These are phyloP conservation scores for Ogataea pignaliae DNA, from an alignment of 805 yeast species.

Conservation along the genomic window DNA sequence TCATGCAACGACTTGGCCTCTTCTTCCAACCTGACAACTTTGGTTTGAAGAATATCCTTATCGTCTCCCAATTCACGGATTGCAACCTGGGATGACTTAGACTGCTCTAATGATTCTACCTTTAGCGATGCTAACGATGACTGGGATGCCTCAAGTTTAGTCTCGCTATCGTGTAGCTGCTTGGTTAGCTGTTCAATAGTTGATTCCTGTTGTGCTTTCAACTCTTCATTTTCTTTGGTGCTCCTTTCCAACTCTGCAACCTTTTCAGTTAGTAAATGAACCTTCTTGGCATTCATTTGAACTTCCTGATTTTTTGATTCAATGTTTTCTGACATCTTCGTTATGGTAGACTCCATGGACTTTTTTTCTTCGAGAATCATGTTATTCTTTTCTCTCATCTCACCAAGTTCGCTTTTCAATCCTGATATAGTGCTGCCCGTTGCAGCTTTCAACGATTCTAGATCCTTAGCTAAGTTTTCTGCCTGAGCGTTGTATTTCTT, in stretches of 20 bases:
- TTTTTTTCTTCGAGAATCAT: slow-evolving; percentile 29
- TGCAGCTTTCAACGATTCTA: slow-evolving; percentile 1
- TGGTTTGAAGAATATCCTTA: slow-evolving; percentile 13
- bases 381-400: slow-evolving; percentile 23
- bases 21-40: slow-evolving; percentile 22
- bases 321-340: slow-evolving; percentile 30
- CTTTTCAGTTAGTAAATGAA: slow-evolving; percentile 2
- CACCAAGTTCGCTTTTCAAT: slow-evolving; percentile 19
- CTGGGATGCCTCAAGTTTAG: background rate
- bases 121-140: slow-evolving; percentile 18
- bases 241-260: background rate
- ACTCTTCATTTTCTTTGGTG: background rate
- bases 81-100: slow-evolving; percentile 7
- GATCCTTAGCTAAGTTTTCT: background rate
- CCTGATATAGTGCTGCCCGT: slow-evolving; percentile 26
- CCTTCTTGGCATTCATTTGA: slow-evolving; percentile 5
- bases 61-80: slow-evolving; percentile 18
- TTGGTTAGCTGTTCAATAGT: background rate
- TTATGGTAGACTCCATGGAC: slow-evolving; percentile 29
- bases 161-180: background rate
- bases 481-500: background rate
- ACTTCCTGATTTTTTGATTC: slow-evolving; percentile 20
- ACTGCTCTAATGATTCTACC: slow-evolving; percentile 14
- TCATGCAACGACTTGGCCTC: slow-evolving; percentile 29
- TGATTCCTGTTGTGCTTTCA: background rate